These are phyloP conservation scores for Phytophthora fragariaefolia DNA, from an alignment of 352 stramenopile species.

Conservation along the genomic window DNA sequence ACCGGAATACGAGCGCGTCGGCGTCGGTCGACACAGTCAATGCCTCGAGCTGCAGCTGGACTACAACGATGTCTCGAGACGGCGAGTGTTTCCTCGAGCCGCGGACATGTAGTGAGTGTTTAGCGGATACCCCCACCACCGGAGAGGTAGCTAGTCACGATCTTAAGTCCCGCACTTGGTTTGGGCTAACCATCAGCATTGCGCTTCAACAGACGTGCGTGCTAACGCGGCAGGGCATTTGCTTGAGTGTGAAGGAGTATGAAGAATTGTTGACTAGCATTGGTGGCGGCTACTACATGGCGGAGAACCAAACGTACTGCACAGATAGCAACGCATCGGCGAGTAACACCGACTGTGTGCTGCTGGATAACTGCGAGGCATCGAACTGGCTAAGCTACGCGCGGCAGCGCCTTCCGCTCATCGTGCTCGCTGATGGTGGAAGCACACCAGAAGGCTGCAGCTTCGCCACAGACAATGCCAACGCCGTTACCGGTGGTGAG, in stretches of 20 bases:
- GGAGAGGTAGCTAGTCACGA: constrained; percentile 30
- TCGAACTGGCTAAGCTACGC: constrained; percentile 39
- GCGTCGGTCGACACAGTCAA: constrained; percentile 12
- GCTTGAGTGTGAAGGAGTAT: constrained; percentile 17
- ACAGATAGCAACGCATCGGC: not conserved
- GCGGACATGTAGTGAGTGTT: constrained; percentile 45
- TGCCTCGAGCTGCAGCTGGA: constrained; percentile 45
- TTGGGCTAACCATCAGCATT: not conserved
- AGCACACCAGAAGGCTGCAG: constrained; percentile 25
- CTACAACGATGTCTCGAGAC: constrained; percentile 18
- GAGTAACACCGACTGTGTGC: constrained; percentile 39
- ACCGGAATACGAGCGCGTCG: constrained; percentile 4
- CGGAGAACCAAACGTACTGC: constrained; percentile 29
- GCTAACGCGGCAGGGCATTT: constrained; percentile 33
- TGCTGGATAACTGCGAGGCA: constrained; percentile 42
- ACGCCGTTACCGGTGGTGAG: constrained; percentile 22
- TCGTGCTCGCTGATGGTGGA: constrained; percentile 19
- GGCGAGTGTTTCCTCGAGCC: constrained; percentile 33
- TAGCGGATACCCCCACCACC: constrained; percentile 36
- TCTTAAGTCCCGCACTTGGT: too few species aligned
- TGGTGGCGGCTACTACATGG: constrained; percentile 17
- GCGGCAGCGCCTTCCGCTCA: constrained; percentile 21
- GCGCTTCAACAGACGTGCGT: constrained; percentile 27
- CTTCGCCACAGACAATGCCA: constrained; percentile 21
- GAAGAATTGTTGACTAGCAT: constrained; percentile 4